A percentile compares a stretch with the other conserved stretches of the same genome.
These are phyloP conservation scores for Paracamarosporium sp. DNA, from an alignment of 2,329 filamentous ascomycete genomes.

Conservation along the genomic window DNA sequence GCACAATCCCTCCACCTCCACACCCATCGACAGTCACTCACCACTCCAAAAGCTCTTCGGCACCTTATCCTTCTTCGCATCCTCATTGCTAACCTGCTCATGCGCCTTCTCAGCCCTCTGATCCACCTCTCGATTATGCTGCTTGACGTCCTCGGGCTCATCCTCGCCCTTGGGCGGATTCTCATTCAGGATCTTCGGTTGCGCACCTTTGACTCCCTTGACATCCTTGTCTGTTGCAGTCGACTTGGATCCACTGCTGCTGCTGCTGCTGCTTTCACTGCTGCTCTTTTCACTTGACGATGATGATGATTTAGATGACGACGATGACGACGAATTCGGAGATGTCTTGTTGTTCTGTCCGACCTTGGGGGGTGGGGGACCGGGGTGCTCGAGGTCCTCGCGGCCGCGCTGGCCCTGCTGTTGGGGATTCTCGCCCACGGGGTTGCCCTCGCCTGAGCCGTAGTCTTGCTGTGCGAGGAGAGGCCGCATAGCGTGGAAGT, in stretches of 20 bases:
- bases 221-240: constrained; percentile 15
- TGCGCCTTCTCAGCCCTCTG: constrained; percentile 50
- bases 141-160: constrained; percentile 47
- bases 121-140: constrained; percentile 55
- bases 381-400: constrained; percentile 53
- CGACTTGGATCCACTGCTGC: too few relatives aligned
- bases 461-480: constrained; percentile 50
- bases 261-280: constrained; percentile 21
- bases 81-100: constrained; percentile 46
- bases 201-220: constrained; percentile 40
- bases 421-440: constrained; percentile 52
- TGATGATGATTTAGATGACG: constrained; percentile 6
- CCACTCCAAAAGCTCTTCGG: constrained; percentile 48
- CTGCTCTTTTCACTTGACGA: constrained; percentile 2
- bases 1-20: not conserved
- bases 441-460: constrained; percentile 51
- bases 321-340: constrained; percentile 11
- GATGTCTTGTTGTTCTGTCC: constrained; percentile 41
- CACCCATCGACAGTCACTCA: constrained; percentile 23
- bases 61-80: constrained; percentile 51
- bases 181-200: constrained; percentile 52
- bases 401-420: constrained; percentile 49
- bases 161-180: constrained; percentile 39
- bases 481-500: constrained; percentile 22
- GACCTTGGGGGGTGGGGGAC: constrained; percentile 51